Percentiles rank a stretch among this genome's conserved stretches.
phyloP scores from a whole-genome alignment of 768 basidiomycete species.

The Kwoniella heveanensis region DNA sequence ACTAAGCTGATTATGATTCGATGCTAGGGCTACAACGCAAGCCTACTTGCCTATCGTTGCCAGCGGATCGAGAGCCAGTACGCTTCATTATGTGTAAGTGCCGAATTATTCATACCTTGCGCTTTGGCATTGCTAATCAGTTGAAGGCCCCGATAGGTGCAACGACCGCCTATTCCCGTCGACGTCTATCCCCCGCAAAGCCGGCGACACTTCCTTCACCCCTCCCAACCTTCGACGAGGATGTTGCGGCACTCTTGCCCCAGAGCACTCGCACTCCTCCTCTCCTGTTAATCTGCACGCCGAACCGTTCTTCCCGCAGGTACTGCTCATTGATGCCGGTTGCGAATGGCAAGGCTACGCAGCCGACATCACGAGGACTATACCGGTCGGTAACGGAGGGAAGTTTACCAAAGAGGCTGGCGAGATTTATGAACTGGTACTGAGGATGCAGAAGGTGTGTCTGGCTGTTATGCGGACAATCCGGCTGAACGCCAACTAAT shows the following conservation, averaged over 20 bases:
- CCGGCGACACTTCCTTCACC: slow-evolving; percentile 42
- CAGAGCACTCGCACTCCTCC: slow-evolving; percentile 37
- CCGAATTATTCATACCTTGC: background rate
- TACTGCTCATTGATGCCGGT: slow-evolving; percentile 89
- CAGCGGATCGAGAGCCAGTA: slow-evolving; percentile 79
- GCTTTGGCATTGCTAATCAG: no score
- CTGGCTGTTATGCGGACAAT: no score
- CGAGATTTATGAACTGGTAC: slow-evolving; percentile 81
- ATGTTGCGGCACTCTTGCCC: slow-evolving; percentile 45
- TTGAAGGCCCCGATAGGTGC: no score
- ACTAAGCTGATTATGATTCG: background rate
- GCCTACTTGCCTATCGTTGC: slow-evolving; percentile 94
- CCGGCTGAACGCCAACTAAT: no score
- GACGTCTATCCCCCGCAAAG: slow-evolving; percentile 27
- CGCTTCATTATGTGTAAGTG: slow-evolving; percentile 72
- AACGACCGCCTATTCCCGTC: slow-evolving; percentile 66
- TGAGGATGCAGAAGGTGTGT: slow-evolving; percentile 81
- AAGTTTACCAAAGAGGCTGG: slow-evolving; percentile 79
- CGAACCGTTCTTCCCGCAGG: slow-evolving; percentile 61
- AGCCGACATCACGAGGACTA: slow-evolving; percentile 63
- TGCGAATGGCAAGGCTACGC: slow-evolving; percentile 80
- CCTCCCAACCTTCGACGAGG: slow-evolving; percentile 37
- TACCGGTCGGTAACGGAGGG: slow-evolving; percentile 81
- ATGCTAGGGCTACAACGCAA: slow-evolving; percentile 69
- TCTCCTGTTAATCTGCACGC: slow-evolving; percentile 58